Conservation (phyloP, 164 flowering plant genomes). For the Aristolochia californica region DNA sequence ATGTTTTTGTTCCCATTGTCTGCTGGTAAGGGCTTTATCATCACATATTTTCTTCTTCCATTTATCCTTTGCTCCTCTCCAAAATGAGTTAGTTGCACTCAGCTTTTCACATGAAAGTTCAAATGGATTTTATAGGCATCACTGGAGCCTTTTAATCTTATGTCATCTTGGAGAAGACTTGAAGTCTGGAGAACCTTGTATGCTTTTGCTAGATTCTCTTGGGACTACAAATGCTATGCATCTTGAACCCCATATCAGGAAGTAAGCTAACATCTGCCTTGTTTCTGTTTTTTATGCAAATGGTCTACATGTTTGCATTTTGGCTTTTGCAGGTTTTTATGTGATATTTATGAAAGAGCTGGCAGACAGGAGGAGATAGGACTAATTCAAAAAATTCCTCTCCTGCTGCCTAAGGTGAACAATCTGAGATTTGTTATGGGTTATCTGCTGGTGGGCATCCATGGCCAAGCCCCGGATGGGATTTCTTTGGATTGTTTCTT, state of each 20-base stretch:
- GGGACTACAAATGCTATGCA: conserved; percentile 37
- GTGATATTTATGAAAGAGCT: conserved; percentile 40
- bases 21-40: conserved; percentile 17
- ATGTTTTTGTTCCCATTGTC: conserved; percentile 24
- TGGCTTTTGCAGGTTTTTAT: conserved; percentile 40
- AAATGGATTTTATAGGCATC: conserved; percentile 28
- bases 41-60: not conserved
- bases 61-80: not conserved
- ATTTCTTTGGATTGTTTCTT: no score
- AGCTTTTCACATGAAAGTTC: not conserved
- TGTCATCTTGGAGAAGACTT: conserved; percentile 52
- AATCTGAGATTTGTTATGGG: no score
- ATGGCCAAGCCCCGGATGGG: no score
- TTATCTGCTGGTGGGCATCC: not conserved
- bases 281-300: not conserved
- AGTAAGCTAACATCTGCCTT: conserved; percentile 19
- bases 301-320: conserved; percentile 2
- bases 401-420: conserved; percentile 60
- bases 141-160: conserved; percentile 70
- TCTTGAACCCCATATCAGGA: conserved; percentile 61
- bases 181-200: conserved; percentile 43
- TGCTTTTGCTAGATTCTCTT: conserved; percentile 71
- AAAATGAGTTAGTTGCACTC: not conserved
- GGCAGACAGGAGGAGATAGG: conserved; percentile 25
- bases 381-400: conserved; percentile 37